Conservation (phyloP, 495 filamentous ascomycete species). For the Staphylotrichum tortipilum region DNA sequence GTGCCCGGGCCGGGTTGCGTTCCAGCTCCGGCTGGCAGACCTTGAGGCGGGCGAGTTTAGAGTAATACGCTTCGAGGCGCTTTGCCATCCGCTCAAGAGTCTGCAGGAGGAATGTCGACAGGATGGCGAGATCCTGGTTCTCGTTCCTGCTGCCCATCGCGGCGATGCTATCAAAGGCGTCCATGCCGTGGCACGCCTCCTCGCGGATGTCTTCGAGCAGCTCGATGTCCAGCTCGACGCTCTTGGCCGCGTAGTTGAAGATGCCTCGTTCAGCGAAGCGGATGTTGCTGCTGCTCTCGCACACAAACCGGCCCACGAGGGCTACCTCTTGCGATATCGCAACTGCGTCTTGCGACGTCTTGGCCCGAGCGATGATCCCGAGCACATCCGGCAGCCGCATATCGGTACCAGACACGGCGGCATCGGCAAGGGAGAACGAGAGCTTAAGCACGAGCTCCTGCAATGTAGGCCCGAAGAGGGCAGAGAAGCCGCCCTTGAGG, state of each 20-base stretch:
- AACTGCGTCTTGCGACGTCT: slow-evolving; percentile 36
- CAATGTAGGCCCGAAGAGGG: slow-evolving; percentile 39
- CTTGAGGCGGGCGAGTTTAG: slow-evolving; percentile 35
- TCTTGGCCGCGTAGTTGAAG: slow-evolving; percentile 38
- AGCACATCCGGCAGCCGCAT: slow-evolving; percentile 39
- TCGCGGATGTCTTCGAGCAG: slow-evolving; percentile 43
- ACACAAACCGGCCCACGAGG: slow-evolving; percentile 40
- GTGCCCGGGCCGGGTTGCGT: slow-evolving; percentile 37
- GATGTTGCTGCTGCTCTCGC: slow-evolving; percentile 28
- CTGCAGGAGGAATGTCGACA: slow-evolving; percentile 38
- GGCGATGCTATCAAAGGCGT: slow-evolving; percentile 39
- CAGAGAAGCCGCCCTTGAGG: slow-evolving; percentile 42
- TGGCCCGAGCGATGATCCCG: slow-evolving; percentile 39
- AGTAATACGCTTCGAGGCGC: slow-evolving; percentile 39
- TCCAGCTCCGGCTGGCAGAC: slow-evolving; percentile 41
- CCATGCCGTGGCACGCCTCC: slow-evolving; percentile 43
- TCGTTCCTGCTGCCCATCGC: slow-evolving; percentile 17
- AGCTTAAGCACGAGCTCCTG: slow-evolving; percentile 45
- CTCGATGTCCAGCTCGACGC: slow-evolving; percentile 39
- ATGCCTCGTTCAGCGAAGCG: slow-evolving; percentile 41
- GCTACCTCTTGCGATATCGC: slow-evolving; percentile 38
- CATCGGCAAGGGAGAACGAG: slow-evolving; percentile 36
- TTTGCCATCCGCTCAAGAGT: slow-evolving; percentile 42
- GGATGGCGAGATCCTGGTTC: slow-evolving; percentile 27
- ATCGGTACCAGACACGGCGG: slow-evolving; percentile 22